Evolutionary conservation across 768 basidiomycete genomes (phyloP), one percentile per base, ranked within the genome.

Genomic region (Tulasnella sp.): DNA sequence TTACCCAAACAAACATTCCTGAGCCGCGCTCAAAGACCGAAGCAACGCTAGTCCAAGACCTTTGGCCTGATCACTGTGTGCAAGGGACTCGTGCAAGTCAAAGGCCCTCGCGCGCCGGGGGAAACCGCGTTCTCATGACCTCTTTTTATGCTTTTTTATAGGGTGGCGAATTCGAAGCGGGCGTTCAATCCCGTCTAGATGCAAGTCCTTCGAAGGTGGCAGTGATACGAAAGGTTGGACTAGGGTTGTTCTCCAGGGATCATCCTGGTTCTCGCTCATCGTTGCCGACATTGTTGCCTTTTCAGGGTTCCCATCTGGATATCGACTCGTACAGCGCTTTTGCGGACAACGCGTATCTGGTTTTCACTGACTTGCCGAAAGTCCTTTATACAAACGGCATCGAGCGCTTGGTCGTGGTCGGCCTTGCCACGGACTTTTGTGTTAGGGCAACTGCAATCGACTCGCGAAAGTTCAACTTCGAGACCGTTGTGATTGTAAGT

Each of bases 311-410:
- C 5, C 83, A 93, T 77, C 81, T 81, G 0, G 85, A 84, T 39
- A 85, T 93, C 79, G 93, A 95, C 81, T 89, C 89, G 58, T 95
- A 95, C 80, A 92, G 91, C n/a, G 93, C 91, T 1, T 94, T 94
- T 80, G 85, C 84, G 68, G 89, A 90, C 79, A 86, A 87, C 58
- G 87, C 88, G 85, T 85, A 84, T 34, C 83, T 84, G 75, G 78
- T 83, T 71, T 81, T 83, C 75, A 89, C 88, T 11, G 84, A 85
- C 8, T 85, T 91, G n/a, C 85, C 85, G 71, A 80, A 73, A 31
- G 77, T 85, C 36, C 82, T 91, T 71, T 79, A 81, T 75, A 82
- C 82, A 64, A 82, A 84, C 54, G 83, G 81, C 0, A 85, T 92
- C 14, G 86, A 87, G 17, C 87, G 89, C 75, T 82, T 94, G 22